Evolutionary conservation across 2,329 filamentous ascomycete species (phyloP), one percentile per base, ranked within the genome.

Genomic region (Cladosporium phlei): DNA sequence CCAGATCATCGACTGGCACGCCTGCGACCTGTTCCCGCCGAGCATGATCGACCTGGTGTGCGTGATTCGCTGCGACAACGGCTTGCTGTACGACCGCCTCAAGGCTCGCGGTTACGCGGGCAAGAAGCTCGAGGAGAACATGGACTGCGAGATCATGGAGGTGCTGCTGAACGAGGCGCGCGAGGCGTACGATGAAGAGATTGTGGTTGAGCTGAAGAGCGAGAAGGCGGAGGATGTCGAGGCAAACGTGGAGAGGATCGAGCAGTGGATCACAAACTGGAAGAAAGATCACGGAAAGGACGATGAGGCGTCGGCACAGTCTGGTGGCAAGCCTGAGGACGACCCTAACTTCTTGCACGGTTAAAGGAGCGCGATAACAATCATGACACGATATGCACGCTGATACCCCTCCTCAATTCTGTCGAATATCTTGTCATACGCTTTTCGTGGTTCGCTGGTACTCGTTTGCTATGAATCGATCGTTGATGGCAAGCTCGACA

Each of bases 131-230:
- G 87, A 97, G 66, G 93, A 97, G 67, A 98, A 98, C 63, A 73
- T 98, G 50, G 93, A 98, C 67, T 86, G 88, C 22, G 93, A 98
- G 71, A 97, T 98, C 63, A 97, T 98, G 83, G 86, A 95, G 62
- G 88, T 97, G 20, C 72, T 98, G 47, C 73, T 95, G 16, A 85
- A 95, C 56, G 93, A 98, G 71, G 93, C 93, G 24, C 76, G 82
- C 50, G 90, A 95, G 53, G 80, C 85, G 9, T 98, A 91, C 61
- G 86, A 88, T 45, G 80, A 86, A 66, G 82, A 93, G 62, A 87
- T 95, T 56, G 85, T 98, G 28, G 86, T 97, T 20, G 89, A 95
- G 68, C 70, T 98, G 60, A 80, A 74, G 60, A 97, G 91, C 67
- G 85, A 95, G 63, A 78, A 78, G 45, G 76, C 82, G 2, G 85